A percentile compares a stretch with the other conserved stretches of the same genome.
These are phyloP conservation scores for Thalassia testudinum DNA, from an alignment of 116 monocot genomes.

Conservation along the genomic window DNA sequence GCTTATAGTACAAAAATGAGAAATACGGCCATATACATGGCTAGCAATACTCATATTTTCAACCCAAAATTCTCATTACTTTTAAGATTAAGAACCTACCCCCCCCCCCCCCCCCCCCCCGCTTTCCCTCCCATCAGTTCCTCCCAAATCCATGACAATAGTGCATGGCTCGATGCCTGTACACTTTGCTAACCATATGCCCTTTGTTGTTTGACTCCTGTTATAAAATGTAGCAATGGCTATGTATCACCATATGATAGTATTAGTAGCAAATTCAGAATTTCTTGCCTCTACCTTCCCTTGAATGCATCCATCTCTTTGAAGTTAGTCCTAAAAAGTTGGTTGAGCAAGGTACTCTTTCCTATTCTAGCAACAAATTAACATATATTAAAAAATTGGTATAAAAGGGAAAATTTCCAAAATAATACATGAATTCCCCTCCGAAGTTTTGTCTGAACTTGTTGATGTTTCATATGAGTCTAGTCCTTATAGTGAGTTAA, in stretches of 20 bases:
- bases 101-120: constrained; percentile 99
- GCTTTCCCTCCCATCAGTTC: constrained; percentile 84
- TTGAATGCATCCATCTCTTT: constrained; percentile 91
- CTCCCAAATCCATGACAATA: constrained; percentile 80
- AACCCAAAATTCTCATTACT: no score
- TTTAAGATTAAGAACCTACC: no score
- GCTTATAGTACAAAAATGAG: no score
- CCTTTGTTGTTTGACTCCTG: constrained; percentile 80
- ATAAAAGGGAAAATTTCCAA: no score
- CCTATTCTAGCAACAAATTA: constrained; percentile 26
- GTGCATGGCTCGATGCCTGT: constrained; percentile 66
- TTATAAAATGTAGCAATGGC: constrained; percentile 1
- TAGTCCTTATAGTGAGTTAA: no score
- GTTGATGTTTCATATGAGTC: no score
- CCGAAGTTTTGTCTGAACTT: no score
- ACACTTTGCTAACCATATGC: constrained; percentile 71
- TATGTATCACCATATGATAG: constrained; percentile 1
- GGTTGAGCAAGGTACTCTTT: constrained; percentile 89
- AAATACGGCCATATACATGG: no score
- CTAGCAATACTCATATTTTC: no score
- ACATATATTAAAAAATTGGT: background rate
- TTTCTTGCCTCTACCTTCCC: constrained; percentile 37
- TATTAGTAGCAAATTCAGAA: background rate
- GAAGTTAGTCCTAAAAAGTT: constrained; percentile 78
- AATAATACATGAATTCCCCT: no score